phyloP scores from a whole-genome alignment of 257 asterid species.

The Datura wrightii region DNA sequence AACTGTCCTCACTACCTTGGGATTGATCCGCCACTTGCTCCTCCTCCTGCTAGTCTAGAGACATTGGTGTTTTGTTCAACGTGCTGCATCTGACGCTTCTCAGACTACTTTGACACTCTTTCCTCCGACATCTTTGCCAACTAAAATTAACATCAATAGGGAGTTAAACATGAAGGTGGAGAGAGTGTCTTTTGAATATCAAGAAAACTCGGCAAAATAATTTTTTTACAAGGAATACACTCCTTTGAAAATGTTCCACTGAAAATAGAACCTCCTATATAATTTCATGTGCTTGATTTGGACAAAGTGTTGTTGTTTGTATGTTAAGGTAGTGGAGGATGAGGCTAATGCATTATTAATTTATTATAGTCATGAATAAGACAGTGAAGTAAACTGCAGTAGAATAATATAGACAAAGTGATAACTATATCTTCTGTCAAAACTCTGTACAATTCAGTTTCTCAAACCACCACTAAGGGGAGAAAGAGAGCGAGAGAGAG shows the following conservation, averaged over 20 bases:
- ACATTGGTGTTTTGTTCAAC: neutral
- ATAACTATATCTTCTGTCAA: neutral
- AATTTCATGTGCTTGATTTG: neutral
- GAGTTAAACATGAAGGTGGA: neutral
- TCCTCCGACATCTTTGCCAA: neutral
- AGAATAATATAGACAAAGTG: neutral
- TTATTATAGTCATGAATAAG: neutral
- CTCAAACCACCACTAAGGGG: neutral
- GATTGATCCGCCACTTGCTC: neutral
- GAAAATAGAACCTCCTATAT: neutral
- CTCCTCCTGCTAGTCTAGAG: neutral
- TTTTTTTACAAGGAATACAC: neutral
- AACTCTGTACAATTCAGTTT: neutral
- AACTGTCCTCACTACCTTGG: neutral
- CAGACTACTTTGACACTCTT: neutral
- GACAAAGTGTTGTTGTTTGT: neutral
- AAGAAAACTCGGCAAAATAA: neutral
- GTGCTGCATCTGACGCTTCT: neutral
- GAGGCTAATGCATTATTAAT: neutral
- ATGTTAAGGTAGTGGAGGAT: neutral
- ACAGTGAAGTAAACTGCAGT: neutral
- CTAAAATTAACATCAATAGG: constrained; percentile 8
- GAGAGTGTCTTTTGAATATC: neutral
- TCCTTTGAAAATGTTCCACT: neutral
- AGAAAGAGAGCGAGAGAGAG: neutral